Percentiles rank a stretch among this genome's conserved stretches.
Evolutionary conservation across 1,284 basidiomycete genomes (phyloP).

Genomic region (Cutaneotrichosporon cavernicola): DNA sequence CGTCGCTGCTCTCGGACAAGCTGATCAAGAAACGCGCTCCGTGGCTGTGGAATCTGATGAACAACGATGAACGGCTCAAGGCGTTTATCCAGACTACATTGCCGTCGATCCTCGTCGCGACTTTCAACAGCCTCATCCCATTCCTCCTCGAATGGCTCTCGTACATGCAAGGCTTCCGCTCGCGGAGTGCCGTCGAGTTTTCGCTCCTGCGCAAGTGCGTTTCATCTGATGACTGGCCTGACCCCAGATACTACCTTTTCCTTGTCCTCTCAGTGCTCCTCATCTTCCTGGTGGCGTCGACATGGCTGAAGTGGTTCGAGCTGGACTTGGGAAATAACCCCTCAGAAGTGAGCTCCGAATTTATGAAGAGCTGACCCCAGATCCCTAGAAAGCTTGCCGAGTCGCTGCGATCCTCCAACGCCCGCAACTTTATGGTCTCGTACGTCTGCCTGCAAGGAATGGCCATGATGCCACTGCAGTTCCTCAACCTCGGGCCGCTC

Average conservation of each 20-base stretch:
- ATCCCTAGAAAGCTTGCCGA: slow-evolving; percentile 85
- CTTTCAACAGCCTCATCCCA: slow-evolving; percentile 83
- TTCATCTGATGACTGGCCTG: not conserved
- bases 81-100: slow-evolving; percentile 91
- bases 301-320: slow-evolving; percentile 66
- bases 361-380: slow-evolving; percentile 54
- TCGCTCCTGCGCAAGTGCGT: slow-evolving; percentile 84
- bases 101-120: slow-evolving; percentile 84
- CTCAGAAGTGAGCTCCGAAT: slow-evolving; percentile 46
- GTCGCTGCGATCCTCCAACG: slow-evolving; percentile 66
- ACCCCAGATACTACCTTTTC: slow-evolving; percentile 84
- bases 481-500: slow-evolving; percentile 82
- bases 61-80: slow-evolving; percentile 71
- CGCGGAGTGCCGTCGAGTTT: slow-evolving; percentile 89
- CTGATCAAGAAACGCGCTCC: slow-evolving; percentile 88
- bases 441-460: slow-evolving; percentile 92
- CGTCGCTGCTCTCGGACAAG: slow-evolving; percentile 72
- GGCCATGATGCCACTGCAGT: slow-evolving; percentile 90
- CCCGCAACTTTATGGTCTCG: slow-evolving; percentile 86
- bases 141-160: slow-evolving; percentile 83
- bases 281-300: slow-evolving; percentile 86
- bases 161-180: slow-evolving; percentile 82
- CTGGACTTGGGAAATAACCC: slow-evolving; percentile 83
- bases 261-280: slow-evolving; percentile 92
- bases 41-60: slow-evolving; percentile 72